Evolutionary conservation across 164 flowering plant species (phyloP), one percentile per base, ranked within the genome.

Genomic region (Cinnamomum chago): DNA sequence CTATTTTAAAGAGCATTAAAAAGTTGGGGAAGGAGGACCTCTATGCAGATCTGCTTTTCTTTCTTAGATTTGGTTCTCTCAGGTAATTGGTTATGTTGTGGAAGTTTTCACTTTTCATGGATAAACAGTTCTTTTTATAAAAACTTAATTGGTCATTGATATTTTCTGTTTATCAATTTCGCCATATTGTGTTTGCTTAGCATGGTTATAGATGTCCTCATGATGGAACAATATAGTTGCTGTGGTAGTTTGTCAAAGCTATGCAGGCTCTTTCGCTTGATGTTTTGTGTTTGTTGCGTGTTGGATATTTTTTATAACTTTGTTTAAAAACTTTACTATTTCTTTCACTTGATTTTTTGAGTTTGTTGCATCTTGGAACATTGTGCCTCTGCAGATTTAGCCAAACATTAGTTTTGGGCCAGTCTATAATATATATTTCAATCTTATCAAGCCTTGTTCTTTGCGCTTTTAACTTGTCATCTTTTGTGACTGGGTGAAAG

Each of bases 1-100:
- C 72, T 73, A 77, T 90, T 73, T 24, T 89, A 62, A 77, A 68
- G 77, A 92, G 80, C 75, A 86, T 95, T 3, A 85, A 75, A 82
- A 93, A 83, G 72, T 86, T 88, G 5, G 97, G 99, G 83, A 93
- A 93, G 87, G 90, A 89, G 80, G 89, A 87, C 76, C 92, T 95
- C 23, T 93, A 85, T 86, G 85, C 92, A 24, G 99, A 95, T 72
- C 75, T 90, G 65, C 69, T 92, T 23, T 87, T 80, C 81, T 84
- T 85, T 80, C 90, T 93, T 73, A 79, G 84, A 83, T 91, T 85
- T 83, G 92, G 95, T 79, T 84, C 82, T 80, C 76, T 79, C 79
- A 85, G 97, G 98, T 94, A 88, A 76, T 60, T 33, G 10, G 27
- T 55, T 20, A 18, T 55, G 47, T 55, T 52, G 28, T n/a, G 20